These are phyloP conservation scores for Daedaleopsis nitida DNA, from an alignment of 768 basidiomycete genomes.

Conservation along the genomic window DNA sequence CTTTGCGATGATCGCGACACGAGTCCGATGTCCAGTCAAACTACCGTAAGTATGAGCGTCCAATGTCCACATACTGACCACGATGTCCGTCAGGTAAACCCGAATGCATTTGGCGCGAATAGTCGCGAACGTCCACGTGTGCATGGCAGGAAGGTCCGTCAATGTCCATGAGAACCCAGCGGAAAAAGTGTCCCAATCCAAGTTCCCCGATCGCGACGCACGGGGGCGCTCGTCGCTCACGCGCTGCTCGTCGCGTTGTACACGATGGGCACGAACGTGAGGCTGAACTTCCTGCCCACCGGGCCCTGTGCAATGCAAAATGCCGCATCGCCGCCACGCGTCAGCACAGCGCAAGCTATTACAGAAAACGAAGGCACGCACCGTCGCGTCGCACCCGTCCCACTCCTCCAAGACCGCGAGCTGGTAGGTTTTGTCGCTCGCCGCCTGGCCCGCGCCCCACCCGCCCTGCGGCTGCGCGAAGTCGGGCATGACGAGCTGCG, in stretches of 20 bases:
- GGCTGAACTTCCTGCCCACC: conserved; percentile 23
- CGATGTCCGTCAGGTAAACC: too few relatives aligned
- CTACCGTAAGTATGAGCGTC: too few relatives aligned
- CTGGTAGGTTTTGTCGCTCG: conserved; percentile 36
- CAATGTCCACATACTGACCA: too few relatives aligned
- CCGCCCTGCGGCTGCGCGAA: conserved; percentile 43
- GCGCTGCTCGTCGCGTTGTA: conserved; percentile 27
- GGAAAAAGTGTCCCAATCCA: neutral
- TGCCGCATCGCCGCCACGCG: neutral
- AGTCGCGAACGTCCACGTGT: too few relatives aligned
- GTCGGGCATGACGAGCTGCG: conserved; percentile 46
- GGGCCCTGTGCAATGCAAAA: conserved; percentile 19
- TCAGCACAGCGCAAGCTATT: neutral
- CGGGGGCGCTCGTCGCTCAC: neutral
- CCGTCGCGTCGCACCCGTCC: conserved; percentile 35
- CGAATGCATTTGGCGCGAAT: too few relatives aligned
- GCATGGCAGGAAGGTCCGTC: too few relatives aligned
- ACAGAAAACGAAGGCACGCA: neutral
- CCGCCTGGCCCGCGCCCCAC: conserved; percentile 37
- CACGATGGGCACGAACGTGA: conserved; percentile 23
- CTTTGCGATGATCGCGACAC: too few relatives aligned
- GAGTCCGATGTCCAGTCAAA: too few relatives aligned
- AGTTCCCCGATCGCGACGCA: neutral
- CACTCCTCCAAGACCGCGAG: conserved; percentile 47
- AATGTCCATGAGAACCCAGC: neutral